phyloP scores from a whole-genome alignment of 2,329 filamentous ascomycete species.

The Elsinoe batatas region DNA sequence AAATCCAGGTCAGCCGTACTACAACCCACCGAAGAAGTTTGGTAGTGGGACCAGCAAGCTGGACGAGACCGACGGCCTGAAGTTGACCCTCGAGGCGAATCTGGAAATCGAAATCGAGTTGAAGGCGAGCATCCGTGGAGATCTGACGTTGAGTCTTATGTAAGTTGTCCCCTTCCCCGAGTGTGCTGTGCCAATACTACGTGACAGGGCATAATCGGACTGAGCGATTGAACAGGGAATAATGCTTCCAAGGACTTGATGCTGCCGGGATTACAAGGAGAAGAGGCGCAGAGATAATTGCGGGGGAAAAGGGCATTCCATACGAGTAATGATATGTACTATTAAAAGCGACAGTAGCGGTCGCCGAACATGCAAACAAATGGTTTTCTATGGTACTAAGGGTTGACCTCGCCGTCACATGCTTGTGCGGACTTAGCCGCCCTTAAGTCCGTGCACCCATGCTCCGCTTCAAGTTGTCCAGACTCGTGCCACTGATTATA shows the following conservation, averaged over 20 bases:
- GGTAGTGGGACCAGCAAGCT: constrained; percentile 23
- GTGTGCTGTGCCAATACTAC: constrained; percentile 14
- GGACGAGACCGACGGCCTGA: constrained; percentile 55
- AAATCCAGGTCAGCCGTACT: constrained; percentile 42
- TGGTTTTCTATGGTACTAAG: neutral
- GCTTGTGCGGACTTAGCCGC: too few species aligned
- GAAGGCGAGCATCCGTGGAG: constrained; percentile 77
- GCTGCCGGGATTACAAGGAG: neutral
- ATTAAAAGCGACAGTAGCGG: neutral
- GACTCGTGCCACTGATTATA: too few species aligned
- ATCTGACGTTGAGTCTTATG: constrained; percentile 69
- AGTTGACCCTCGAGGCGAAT: constrained; percentile 65
- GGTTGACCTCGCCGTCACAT: neutral
- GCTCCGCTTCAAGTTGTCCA: too few species aligned
- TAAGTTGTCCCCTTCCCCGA: constrained; percentile 37
- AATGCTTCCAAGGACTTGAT: neutral
- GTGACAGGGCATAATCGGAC: constrained; percentile 10
- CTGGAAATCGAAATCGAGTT: constrained; percentile 76
- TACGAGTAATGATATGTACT: constrained; percentile 10
- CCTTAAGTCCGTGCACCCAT: too few species aligned
- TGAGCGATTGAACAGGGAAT: constrained; percentile 1
- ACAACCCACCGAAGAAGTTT: constrained; percentile 22
- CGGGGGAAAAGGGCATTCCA: neutral
- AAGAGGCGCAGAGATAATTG: neutral
- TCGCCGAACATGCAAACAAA: neutral